These are phyloP conservation scores for Millerago galiae DNA, from an alignment of 805 yeast genomes.

Conservation along the genomic window DNA sequence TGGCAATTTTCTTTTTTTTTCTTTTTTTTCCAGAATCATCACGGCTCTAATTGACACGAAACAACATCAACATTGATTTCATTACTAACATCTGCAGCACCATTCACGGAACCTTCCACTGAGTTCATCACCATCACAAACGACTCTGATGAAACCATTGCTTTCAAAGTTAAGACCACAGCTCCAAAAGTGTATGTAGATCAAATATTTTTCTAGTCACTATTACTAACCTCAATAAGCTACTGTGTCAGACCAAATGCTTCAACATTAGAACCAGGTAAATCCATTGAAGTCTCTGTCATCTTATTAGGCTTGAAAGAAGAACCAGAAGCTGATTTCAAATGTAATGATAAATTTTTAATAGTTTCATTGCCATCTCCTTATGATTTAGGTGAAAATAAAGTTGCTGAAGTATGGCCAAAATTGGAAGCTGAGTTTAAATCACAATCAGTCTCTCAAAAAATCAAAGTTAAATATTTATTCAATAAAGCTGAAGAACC, in stretches of 20 bases:
- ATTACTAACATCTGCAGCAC: slow-evolving; percentile 39
- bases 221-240: slow-evolving; percentile 12
- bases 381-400: slow-evolving; percentile 43
- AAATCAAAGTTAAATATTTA: slow-evolving; percentile 56
- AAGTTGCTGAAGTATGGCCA: slow-evolving; percentile 72
- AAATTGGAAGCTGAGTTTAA: slow-evolving; percentile 55
- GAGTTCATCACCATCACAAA: slow-evolving; percentile 46
- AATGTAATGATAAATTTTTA: slow-evolving; percentile 88
- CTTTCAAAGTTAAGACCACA: slow-evolving; percentile 96
- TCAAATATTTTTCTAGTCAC: not conserved
- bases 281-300: slow-evolving; percentile 64
- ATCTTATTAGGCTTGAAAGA: slow-evolving; percentile 78
- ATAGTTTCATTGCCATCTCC: slow-evolving; percentile 81
- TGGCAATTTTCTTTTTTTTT: not conserved
- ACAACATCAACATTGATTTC: not conserved
- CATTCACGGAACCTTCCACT: slow-evolving; percentile 67
- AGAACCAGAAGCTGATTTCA: slow-evolving; percentile 67
- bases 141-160: slow-evolving; percentile 54
- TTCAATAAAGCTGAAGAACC: slow-evolving; percentile 19
- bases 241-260: slow-evolving; percentile 97
- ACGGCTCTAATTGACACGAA: not conserved
- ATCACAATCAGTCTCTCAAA: slow-evolving; percentile 51
- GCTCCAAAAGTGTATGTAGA: slow-evolving; percentile 73
- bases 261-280: slow-evolving; percentile 70
- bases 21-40: not conserved